Evolutionary conservation across 805 yeast genomes (phyloP), one percentile per base, ranked within the genome.

Genomic region (Alloascoidea africana): DNA sequence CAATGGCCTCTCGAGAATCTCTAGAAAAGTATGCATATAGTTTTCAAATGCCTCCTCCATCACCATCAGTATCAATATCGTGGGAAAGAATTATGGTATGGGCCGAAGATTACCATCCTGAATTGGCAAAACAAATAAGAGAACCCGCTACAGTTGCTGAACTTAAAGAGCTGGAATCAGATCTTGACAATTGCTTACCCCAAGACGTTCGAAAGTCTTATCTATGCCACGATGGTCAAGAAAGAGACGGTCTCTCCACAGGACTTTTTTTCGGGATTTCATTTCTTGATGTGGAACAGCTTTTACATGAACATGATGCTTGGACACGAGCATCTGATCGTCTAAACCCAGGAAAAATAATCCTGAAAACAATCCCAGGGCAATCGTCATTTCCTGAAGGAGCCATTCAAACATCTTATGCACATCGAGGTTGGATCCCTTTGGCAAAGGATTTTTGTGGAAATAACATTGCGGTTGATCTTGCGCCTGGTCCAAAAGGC

Each of bases 391-490:
- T 84, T 13, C 98, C 98, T 5, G 81, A 81, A 14, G 77, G 76
- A 4, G 60, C 76, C 8, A 63, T 86, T 34, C 81, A 82, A 53
- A 67, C 71, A 5, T 73, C 75, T 4, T 91, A 85, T 56, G 89
- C 95, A n/a, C 84, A 84, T 55, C 75, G 84, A 3, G 73, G 70
- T 49, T 89, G 98, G 98, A 75, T 89, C 41, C 97, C 98, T 2
- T 58, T 89, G 38, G 73, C 83, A 30, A 84, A 89, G 36, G 98
- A 89, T 55, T 75, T 72, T 38, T 78, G 75, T 16, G 98, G 98
- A 34, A 89, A 89, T 60, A 87, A 86, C 55, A 76, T 89, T 44
- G 97, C 86, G 37, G 63, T 91, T 13, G 98, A 89, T 59, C 66
- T 89, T 42, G 76, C 83, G 2, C 89, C 91, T 1, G 95, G 84